phyloP scores from a whole-genome alignment of 2,329 filamentous ascomycete species.

The Cadophora luteo-olivacea region DNA sequence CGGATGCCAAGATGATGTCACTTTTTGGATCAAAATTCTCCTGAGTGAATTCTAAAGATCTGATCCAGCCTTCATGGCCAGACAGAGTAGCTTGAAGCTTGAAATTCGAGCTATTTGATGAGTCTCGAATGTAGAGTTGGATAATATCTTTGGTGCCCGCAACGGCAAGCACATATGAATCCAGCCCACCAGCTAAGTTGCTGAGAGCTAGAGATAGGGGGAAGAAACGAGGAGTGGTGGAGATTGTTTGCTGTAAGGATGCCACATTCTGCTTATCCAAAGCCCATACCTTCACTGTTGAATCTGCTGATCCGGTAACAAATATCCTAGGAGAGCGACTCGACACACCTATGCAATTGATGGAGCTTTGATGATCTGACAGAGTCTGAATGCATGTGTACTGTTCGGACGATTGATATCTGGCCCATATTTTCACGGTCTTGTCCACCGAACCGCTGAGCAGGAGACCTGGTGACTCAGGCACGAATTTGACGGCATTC shows the following conservation, averaged over 20 bases:
- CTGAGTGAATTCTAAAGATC: constrained; percentile 78
- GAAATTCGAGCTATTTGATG: constrained; percentile 58
- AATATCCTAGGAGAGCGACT: constrained; percentile 52
- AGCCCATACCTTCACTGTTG: constrained; percentile 73
- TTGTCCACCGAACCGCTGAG: constrained; percentile 85
- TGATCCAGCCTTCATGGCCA: constrained; percentile 95
- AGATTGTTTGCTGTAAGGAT: constrained; percentile 72
- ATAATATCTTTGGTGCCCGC: constrained; percentile 84
- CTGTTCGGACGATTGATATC: constrained; percentile 45
- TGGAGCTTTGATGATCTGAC: constrained; percentile 68
- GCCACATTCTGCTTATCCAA: constrained; percentile 55
- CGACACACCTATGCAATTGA: constrained; percentile 69
- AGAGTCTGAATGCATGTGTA: constrained; percentile 58
- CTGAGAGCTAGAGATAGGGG: constrained; percentile 78
- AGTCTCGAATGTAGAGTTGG: constrained; percentile 74
- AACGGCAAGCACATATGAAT: constrained; percentile 75
- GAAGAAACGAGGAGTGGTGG: constrained; percentile 79
- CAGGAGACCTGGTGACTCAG: constrained; percentile 62
- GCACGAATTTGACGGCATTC: constrained; percentile 83
- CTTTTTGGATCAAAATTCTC: constrained; percentile 61
- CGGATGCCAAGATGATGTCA: constrained; percentile 86
- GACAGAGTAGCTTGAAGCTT: constrained; percentile 76
- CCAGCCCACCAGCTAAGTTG: constrained; percentile 56
- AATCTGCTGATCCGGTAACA: constrained; percentile 83
- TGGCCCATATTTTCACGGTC: constrained; percentile 75